Conservation (phyloP, 1,284 basidiomycete species). For the Apiotrichum mycotoxinovorans region DNA sequence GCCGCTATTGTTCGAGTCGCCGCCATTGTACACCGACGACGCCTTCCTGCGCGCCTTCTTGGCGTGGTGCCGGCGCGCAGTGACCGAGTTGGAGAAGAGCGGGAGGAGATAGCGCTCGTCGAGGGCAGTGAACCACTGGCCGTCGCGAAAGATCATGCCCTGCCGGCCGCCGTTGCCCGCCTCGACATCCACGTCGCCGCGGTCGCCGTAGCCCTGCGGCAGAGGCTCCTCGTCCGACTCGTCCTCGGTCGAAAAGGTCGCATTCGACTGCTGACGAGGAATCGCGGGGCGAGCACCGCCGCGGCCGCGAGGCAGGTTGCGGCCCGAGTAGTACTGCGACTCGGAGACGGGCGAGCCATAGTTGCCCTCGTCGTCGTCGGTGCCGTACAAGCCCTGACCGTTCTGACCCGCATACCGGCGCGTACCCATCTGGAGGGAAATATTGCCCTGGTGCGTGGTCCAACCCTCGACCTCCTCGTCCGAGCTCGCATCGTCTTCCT, state of each 20-base stretch:
- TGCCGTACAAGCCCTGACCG: constrained; percentile 34
- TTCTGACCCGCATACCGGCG: constrained; percentile 45
- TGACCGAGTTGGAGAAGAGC: constrained; percentile 89
- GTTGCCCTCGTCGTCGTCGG: constrained; percentile 28
- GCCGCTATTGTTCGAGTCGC: constrained; percentile 21
- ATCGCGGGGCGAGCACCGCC: constrained; percentile 1
- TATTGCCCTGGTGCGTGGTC: constrained; percentile 36
- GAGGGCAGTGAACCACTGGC: constrained; percentile 92
- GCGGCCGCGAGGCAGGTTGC: not conserved
- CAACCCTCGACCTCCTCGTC: constrained; percentile 66
- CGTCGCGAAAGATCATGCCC: constrained; percentile 55
- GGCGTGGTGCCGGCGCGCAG: constrained; percentile 79
- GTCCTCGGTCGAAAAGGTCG: constrained; percentile 44
- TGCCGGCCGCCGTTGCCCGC: constrained; percentile 20
- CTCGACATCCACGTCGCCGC: constrained; percentile 54
- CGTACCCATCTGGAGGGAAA: constrained; percentile 39
- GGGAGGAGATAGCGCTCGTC: constrained; percentile 94
- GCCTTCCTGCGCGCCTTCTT: constrained; percentile 57
- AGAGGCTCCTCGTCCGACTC: constrained; percentile 76
- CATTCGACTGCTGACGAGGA: constrained; percentile 23
- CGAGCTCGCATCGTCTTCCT: constrained; percentile 78
- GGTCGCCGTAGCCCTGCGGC: constrained; percentile 52
- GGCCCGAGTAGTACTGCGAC: constrained; percentile 29
- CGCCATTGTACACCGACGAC: constrained; percentile 30
- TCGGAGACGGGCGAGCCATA: constrained; percentile 25